phyloP scores from a whole-genome alignment of 208 protist genomes.

The Leishmania arabica region DNA sequence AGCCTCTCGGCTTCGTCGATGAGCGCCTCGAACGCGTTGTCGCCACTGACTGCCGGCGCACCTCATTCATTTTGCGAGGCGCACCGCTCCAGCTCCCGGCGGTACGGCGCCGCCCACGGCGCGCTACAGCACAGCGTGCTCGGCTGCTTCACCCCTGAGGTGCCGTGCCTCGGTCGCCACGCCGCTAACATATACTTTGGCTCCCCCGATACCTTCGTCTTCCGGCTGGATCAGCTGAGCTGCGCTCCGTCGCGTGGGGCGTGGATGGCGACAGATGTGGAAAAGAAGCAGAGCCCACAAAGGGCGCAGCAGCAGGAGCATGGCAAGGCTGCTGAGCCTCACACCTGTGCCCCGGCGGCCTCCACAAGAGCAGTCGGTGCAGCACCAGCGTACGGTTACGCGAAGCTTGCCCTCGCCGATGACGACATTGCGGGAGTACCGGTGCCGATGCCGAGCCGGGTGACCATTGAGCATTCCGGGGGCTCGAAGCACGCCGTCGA shows the following conservation, averaged over 20 bases:
- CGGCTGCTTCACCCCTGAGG: constrained; percentile 67
- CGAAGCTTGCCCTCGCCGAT: not conserved
- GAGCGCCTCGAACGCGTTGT: not conserved
- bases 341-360: too few relatives aligned
- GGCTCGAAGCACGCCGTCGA: not conserved
- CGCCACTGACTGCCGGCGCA: not conserved
- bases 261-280: constrained; percentile 23
- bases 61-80: not conserved
- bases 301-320: not conserved
- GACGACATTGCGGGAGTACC: not conserved
- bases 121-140: constrained; percentile 30
- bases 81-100: not conserved
- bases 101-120: not conserved
- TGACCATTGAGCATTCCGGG: constrained; percentile 8
- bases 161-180: constrained; percentile 42
- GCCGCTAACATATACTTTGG: constrained; percentile 54
- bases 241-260: not conserved
- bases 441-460: constrained; percentile 16
- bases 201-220: constrained; percentile 55
- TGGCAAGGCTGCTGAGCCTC: not conserved
- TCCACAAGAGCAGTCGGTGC: not conserved
- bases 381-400: not conserved
- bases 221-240: constrained; percentile 31
- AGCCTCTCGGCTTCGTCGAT: not conserved
- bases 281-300: not conserved